Evolutionary conservation across 495 filamentous ascomycete species (phyloP), one percentile per base, ranked within the genome.

Genomic region (Alectoria sarmentosa): DNA sequence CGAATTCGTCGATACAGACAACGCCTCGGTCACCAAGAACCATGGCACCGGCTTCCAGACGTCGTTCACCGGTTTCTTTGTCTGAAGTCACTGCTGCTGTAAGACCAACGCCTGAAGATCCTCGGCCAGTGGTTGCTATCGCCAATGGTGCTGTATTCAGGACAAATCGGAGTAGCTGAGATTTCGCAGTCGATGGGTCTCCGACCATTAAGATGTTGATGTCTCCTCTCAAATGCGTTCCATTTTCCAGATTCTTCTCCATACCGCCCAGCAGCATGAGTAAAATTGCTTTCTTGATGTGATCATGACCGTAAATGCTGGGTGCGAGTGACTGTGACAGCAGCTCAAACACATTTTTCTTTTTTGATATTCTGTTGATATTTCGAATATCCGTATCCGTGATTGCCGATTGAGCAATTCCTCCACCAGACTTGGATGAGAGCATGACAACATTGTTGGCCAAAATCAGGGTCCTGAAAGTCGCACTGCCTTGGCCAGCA

Each of bases 181-280:
- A 99, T 76, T 99, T 99, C 52, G 94, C 94, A 4, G 94, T 99
- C 1, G 94, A 99, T 23, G 94, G 94, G 77, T 99, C 94, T 78
- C 94, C 94, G 55, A 99, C 95, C 94, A 99, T 98, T 38, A 99
- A 80, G 68, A 99, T 96, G 76, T 99, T 99, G 77, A 99, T 98
- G 73, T 99, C 94, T 76, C 94, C 94, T 81, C 94, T 87, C 69
- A 99, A 77, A 84, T 99, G 94, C 1, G 95, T 97, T 41, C 94
- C 94, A 70, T 99, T 99, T 63, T 98, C 94, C 60, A 99, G 74
- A 72, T 98, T 99, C 82, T 98, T 98, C 78, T 99, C 94, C 86
- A 96, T 91, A 63, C 94, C 94, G 69, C 94, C 89, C n/a, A 99
- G 80, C 14, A 99, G 81, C 93, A 98, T 96, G 62, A 99, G 85